phyloP scores from a whole-genome alignment of 192 early-diverging fungal species.

The Gigaspora rosea region DNA sequence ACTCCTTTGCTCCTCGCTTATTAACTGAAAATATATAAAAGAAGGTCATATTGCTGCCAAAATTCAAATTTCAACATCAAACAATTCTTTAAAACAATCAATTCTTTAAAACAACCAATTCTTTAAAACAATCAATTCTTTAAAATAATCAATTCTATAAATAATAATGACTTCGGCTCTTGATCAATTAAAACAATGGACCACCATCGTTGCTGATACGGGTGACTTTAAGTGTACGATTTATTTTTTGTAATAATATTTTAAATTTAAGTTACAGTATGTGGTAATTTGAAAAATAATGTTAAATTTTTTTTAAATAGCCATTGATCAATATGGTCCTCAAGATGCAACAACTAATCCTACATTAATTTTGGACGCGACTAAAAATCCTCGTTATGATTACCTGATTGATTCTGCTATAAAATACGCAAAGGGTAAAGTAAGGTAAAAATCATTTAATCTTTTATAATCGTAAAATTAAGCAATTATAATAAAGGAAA shows the following conservation, averaged over 20 bases:
- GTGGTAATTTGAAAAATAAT: neutral
- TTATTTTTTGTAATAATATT: neutral
- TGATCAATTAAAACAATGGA: conserved; percentile 91
- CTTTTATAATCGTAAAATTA: neutral
- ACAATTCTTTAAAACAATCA: too few species aligned
- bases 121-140: too few species aligned
- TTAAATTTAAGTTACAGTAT: neutral
- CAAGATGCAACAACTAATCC: conserved; percentile 99
- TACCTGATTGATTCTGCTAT: conserved; percentile 89
- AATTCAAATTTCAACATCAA: too few species aligned
- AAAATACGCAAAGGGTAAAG: conserved; percentile 73
- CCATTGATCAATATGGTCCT: conserved; percentile 96
- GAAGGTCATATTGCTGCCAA: too few species aligned
- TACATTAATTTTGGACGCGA: conserved; percentile 91
- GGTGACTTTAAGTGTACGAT: conserved; percentile 94
- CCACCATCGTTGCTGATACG: conserved; percentile 97
- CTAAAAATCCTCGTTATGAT: conserved; percentile 87
- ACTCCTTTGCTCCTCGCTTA: too few species aligned
- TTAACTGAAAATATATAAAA: too few species aligned
- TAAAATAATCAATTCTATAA: too few species aligned
- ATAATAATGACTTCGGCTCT: conserved; percentile 55
- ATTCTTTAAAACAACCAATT: too few species aligned
- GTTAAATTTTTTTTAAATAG: conserved; percentile 39
- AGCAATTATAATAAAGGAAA: neutral
- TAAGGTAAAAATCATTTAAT: conserved; percentile 41